Conservation (phyloP, 257 asterid genomes). For the Rauvolfia tetraphylla region DNA sequence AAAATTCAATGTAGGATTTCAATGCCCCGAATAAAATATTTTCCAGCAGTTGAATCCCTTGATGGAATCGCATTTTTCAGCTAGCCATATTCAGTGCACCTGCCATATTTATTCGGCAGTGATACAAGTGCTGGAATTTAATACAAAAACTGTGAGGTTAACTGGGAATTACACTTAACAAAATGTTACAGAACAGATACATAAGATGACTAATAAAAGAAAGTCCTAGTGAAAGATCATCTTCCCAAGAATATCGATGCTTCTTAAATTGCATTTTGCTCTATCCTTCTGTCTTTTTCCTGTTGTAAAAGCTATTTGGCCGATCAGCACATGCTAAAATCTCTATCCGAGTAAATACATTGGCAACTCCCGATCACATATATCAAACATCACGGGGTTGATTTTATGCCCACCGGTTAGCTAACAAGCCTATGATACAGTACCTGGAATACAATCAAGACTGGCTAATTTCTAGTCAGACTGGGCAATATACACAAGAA, state of each 20-base stretch:
- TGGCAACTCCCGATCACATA: background rate
- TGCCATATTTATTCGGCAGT: background rate
- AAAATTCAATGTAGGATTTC: too few species aligned
- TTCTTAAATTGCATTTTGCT: background rate
- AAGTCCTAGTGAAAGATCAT: background rate
- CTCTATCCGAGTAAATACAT: background rate
- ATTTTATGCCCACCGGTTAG: background rate
- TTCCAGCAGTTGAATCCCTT: too few species aligned
- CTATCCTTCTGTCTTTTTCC: background rate
- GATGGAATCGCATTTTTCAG: too few species aligned
- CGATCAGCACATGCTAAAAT: too few species aligned
- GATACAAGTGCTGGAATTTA: background rate
- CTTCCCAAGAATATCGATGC: background rate
- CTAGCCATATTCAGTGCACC: background rate
- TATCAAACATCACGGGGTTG: background rate
- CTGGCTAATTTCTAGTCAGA: background rate
- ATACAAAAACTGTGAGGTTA: background rate
- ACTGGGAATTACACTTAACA: background rate
- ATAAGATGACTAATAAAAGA: conserved; percentile 22
- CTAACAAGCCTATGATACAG: background rate
- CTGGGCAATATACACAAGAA: background rate
- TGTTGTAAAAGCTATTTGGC: background rate
- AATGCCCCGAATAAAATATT: too few species aligned
- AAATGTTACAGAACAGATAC: background rate
- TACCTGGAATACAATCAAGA: conserved; percentile 4